phyloP scores from a whole-genome alignment of 1,284 basidiomycete species.

The Melampsora larici-populina region DNA sequence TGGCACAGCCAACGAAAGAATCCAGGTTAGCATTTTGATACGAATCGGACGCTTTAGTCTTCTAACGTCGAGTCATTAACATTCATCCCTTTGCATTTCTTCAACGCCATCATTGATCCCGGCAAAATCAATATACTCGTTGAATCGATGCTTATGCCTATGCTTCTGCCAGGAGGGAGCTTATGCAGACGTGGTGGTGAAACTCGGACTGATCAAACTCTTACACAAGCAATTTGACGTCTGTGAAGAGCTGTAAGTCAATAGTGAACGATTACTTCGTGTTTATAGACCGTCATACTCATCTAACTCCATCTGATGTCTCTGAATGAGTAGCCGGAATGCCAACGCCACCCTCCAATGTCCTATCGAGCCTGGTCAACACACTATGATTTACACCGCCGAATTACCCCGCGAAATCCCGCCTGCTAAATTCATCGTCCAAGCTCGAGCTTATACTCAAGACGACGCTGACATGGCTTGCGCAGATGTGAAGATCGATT shows the following conservation, averaged over 20 bases:
- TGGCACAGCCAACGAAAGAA: conserved; percentile 61
- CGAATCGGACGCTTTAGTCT: not conserved
- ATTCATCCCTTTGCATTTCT: not conserved
- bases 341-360: conserved; percentile 70
- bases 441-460: conserved; percentile 69
- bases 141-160: too few relatives aligned
- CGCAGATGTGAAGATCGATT: conserved; percentile 61
- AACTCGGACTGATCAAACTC: conserved; percentile 77
- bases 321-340: conserved; percentile 55
- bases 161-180: conserved; percentile 71
- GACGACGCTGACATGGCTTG: conserved; percentile 77
- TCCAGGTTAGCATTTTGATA: conserved; percentile 62
- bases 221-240: conserved; percentile 76
- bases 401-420: conserved; percentile 76
- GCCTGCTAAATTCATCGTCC: conserved; percentile 78
- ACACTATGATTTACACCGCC: conserved; percentile 73
- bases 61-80: not conserved
- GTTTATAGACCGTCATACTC: not conserved
- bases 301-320: not conserved
- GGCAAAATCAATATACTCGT: not conserved
- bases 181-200: conserved; percentile 78
- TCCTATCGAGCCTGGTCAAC: conserved; percentile 68
- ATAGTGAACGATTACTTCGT: conserved; percentile 47
- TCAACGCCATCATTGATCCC: not conserved
- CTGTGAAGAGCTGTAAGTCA: conserved; percentile 83